A percentile compares a stretch with the other conserved stretches of the same genome.
phyloP scores from a whole-genome alignment of 129 eudicot species.

The Deinandra increscens region DNA sequence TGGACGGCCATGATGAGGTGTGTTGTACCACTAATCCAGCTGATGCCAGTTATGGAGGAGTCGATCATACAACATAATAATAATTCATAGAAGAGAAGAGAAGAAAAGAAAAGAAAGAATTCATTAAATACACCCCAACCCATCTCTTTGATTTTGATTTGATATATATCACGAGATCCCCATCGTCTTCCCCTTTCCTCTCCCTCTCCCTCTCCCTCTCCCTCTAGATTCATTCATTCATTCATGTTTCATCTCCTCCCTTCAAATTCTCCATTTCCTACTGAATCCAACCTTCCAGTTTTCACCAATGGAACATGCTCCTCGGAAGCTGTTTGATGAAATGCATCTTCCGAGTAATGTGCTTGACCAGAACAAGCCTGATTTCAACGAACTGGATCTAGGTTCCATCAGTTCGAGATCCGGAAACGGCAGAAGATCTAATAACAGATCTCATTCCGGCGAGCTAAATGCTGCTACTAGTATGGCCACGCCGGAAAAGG shows the following conservation, averaged over 20 bases:
- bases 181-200: conserved; percentile 31
- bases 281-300: background rate
- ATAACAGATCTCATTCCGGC: conserved; percentile 34
- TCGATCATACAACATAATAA: no score
- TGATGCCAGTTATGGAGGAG: conserved; percentile 31
- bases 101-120: no score
- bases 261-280: conserved; percentile 6
- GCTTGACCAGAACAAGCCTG: conserved; percentile 49
- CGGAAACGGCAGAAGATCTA: conserved; percentile 18
- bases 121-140: conserved; percentile 17
- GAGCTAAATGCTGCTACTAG: conserved; percentile 30
- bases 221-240: conserved; percentile 27
- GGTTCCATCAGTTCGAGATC: conserved; percentile 5
- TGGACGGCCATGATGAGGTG: conserved; percentile 34
- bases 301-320: conserved; percentile 38
- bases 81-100: background rate
- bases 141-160: conserved; percentile 20
- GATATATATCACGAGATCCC: conserved; percentile 52
- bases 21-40: conserved; percentile 24
- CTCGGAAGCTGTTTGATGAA: conserved; percentile 38
- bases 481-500: conserved; percentile 32
- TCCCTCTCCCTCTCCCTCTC: conserved; percentile 26
- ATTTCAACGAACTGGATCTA: conserved; percentile 55
- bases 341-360: conserved; percentile 32
- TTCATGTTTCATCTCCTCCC: conserved; percentile 3